A percentile compares a stretch with the other conserved stretches of the same genome.
Evolutionary conservation across 1,139 yeast species (phyloP).

Genomic region (Candida smagusa): DNA sequence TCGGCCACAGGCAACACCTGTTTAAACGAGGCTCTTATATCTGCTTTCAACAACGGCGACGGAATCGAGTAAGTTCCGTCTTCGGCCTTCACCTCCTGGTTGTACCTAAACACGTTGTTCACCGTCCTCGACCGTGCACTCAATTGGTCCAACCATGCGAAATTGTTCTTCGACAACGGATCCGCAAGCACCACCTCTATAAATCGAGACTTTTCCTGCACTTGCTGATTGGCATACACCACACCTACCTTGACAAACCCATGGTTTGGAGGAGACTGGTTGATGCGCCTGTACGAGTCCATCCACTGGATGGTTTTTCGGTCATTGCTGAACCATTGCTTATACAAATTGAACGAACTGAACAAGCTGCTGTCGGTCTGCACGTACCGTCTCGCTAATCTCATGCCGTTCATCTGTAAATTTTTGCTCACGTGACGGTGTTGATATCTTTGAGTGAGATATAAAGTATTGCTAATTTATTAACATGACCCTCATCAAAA

Average conservation of each 20-base stretch:
- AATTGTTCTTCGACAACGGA: slow-evolving; percentile 35
- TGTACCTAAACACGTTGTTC: slow-evolving; percentile 20
- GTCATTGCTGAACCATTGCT: slow-evolving; percentile 28
- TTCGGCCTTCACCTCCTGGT: slow-evolving; percentile 8
- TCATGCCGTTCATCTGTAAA: not conserved
- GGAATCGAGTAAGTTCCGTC: slow-evolving; percentile 17
- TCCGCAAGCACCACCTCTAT: slow-evolving; percentile 40
- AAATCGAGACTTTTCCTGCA: slow-evolving; percentile 23
- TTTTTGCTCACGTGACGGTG: too few relatives aligned
- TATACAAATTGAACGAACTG: slow-evolving; percentile 7
- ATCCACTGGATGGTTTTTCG: slow-evolving; percentile 14
- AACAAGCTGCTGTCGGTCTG: slow-evolving; percentile 2
- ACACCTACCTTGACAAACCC: slow-evolving; percentile 30
- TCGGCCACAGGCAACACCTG: slow-evolving; percentile 3
- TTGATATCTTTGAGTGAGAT: too few relatives aligned
- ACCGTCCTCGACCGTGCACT: slow-evolving; percentile 17
- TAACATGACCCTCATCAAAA: not conserved
- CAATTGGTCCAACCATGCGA: slow-evolving; percentile 30
- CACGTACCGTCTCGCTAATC: not conserved
- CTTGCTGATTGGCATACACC: slow-evolving; percentile 18
- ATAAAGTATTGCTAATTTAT: not conserved
- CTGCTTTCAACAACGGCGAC: slow-evolving; percentile 34
- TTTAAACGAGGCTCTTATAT: slow-evolving; percentile 25
- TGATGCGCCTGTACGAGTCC: slow-evolving; percentile 11
- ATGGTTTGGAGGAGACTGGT: slow-evolving; percentile 7